Evolutionary conservation across 192 early-diverging fungal species (phyloP).

Genomic region (Umbelopsis ramanniana): DNA sequence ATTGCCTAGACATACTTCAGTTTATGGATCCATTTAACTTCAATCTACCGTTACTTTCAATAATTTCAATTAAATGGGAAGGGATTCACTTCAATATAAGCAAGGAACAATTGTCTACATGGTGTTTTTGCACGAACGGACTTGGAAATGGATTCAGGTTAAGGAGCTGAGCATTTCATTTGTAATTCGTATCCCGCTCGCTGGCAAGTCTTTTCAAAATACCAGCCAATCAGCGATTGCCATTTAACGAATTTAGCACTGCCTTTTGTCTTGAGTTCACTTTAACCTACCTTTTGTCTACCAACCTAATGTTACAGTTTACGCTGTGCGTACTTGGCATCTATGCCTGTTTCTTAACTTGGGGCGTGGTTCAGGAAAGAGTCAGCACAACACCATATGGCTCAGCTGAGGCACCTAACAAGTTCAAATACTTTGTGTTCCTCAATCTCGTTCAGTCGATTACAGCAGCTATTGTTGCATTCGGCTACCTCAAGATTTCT

Average conservation of each 20-base stretch:
- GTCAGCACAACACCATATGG: conserved; percentile 86
- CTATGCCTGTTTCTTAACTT: conserved; percentile 95
- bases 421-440: conserved; percentile 91
- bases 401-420: conserved; percentile 30
- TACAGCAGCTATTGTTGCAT: conserved; percentile 75
- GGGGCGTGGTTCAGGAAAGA: conserved; percentile 94
- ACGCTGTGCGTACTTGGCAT: conserved; percentile 67
- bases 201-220: background rate
- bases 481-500: conserved; percentile 69
- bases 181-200: background rate
- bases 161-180: background rate
- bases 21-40: too few species aligned
- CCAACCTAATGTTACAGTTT: conserved; percentile 48
- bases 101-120: too few species aligned
- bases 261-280: background rate
- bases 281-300: background rate
- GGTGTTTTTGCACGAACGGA: too few species aligned
- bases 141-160: too few species aligned
- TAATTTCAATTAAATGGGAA: too few species aligned
- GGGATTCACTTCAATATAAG: too few species aligned
- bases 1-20: too few species aligned
- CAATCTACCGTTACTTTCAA: too few species aligned
- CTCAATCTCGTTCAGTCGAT: conserved; percentile 88
- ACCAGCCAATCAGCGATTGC: conserved; percentile 1
- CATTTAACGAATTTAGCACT: conserved; percentile 4